Evolutionary conservation across 2,329 filamentous ascomycete species (phyloP), one percentile per base, ranked within the genome.

Genomic region (Juglanconis oblonga): DNA sequence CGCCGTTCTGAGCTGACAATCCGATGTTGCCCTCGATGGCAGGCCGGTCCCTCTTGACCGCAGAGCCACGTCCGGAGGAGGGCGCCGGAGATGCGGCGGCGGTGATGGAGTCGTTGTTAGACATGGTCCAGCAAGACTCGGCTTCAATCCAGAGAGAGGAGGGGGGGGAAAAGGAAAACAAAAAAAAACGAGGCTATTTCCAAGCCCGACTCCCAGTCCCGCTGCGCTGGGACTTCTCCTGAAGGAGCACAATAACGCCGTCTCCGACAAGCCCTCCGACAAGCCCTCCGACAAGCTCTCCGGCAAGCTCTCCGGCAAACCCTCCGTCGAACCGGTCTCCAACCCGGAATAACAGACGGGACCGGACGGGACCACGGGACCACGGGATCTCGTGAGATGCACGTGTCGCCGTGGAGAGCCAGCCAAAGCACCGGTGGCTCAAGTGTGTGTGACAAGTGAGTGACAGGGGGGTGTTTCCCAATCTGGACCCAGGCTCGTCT

Each of bases 401-500:
- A 52, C 48, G 47, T 52, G 50, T 44, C 13, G 49, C 36, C 8
- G 24, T 24, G 24, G 24, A 24, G 24, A 24, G 24, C 24, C 24
- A 24, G 24, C 24, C 24, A 24, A 24, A 24, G 24, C 24, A 24
- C 24, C 24, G 24, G 24, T 24, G 24, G 24, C 24, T 24, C 24
- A 24, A 24, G 24, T 24, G 24, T 24, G 24, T 24, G 24, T 24
- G 24, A 24, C 24, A 24, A 24, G 24, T 24, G 42, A 35, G 40
- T 54, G 59, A 58, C 59, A 52, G 58, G 58, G 55, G 59, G 29
- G 45, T 35, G 45, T 55, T 61, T 42, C 59, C 59, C 44, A 54
- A 55, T 58, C 51, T 61, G 55, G 59, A 58, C 11, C 49, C 33
- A 58, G 10, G 33, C 33, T 50, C 35, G 47, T 32, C 17, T 56